Evolutionary conservation across 768 basidiomycete species (phyloP).

Genomic region (Hydnomerulius pinastri): DNA sequence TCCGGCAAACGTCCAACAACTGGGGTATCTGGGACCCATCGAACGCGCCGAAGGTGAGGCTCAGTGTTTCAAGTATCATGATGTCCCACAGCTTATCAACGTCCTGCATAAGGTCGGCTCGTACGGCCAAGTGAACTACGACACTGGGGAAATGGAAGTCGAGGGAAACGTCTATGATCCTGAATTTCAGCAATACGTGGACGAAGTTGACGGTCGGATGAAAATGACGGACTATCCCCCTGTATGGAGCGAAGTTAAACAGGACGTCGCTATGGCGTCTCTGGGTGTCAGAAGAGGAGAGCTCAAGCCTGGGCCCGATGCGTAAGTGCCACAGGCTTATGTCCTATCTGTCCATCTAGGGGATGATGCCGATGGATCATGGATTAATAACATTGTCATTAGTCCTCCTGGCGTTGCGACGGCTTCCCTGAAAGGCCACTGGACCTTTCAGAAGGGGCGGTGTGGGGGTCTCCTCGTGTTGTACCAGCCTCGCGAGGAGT

Average conservation of each 20-base stretch:
- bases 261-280: too few species aligned
- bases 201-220: constrained; percentile 21
- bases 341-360: too few species aligned
- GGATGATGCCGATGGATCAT: too few species aligned
- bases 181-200: constrained; percentile 10
- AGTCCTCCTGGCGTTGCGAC: constrained; percentile 18
- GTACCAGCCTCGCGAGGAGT: constrained; percentile 19
- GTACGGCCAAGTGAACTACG: constrained; percentile 27
- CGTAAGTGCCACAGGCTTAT: too few species aligned
- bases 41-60: constrained; percentile 5
- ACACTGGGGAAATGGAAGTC: constrained; percentile 28
- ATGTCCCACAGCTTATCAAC: too few species aligned
- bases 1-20: too few species aligned
- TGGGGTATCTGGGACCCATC: constrained; percentile 11
- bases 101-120: constrained; percentile 26
- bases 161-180: constrained; percentile 28
- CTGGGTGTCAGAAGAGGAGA: constrained; percentile 13
- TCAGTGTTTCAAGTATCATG: too few species aligned
- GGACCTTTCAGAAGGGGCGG: constrained; percentile 18
- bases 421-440: constrained; percentile 29
- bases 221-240: constrained; percentile 22
- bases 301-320: constrained; percentile 8
- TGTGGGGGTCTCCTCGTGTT: constrained; percentile 28
- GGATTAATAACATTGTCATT: too few species aligned
- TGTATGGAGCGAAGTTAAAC: constrained; percentile 6